Conservation (phyloP, 179 eudicot species). For the Corrigiola litoralis region DNA sequence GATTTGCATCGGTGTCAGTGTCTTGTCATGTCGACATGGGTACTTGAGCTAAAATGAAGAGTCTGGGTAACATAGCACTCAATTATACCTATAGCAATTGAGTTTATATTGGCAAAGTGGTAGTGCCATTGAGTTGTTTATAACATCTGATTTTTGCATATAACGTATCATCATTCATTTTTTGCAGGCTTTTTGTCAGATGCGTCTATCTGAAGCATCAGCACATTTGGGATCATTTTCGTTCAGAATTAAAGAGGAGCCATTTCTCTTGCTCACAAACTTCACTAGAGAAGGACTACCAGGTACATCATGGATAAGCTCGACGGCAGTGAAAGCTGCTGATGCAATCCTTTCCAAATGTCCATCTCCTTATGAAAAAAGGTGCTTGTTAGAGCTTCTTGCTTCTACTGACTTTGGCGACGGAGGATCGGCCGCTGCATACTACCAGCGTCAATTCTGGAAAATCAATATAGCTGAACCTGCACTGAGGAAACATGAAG, state of each 20-base stretch:
- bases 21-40: too few relatives aligned
- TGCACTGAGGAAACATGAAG: conserved; percentile 64
- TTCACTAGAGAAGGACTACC: conserved; percentile 41
- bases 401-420: conserved; percentile 86
- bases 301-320: conserved; percentile 63
- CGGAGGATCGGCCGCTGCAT: conserved; percentile 66
- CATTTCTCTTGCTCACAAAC: conserved; percentile 29
- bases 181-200: conserved; percentile 86
- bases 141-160: neutral
- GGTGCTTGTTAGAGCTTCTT: conserved; percentile 86
- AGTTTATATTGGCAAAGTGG: too few relatives aligned
- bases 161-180: conserved; percentile 4
- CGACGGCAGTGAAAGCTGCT: conserved; percentile 86
- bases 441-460: conserved; percentile 73
- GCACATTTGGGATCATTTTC: conserved; percentile 93
- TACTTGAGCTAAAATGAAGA: too few relatives aligned
- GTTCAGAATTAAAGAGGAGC: conserved; percentile 76
- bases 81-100: too few relatives aligned
- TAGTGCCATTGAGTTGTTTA: too few relatives aligned
- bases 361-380: conserved; percentile 91
- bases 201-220: conserved; percentile 93
- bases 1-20: too few relatives aligned
- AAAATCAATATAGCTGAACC: conserved; percentile 96
- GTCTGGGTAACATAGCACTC: too few relatives aligned
- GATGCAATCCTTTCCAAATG: conserved; percentile 83